These are phyloP conservation scores for Metschnikowia shivogae DNA, from an alignment of 805 yeast genomes.

Conservation along the genomic window DNA sequence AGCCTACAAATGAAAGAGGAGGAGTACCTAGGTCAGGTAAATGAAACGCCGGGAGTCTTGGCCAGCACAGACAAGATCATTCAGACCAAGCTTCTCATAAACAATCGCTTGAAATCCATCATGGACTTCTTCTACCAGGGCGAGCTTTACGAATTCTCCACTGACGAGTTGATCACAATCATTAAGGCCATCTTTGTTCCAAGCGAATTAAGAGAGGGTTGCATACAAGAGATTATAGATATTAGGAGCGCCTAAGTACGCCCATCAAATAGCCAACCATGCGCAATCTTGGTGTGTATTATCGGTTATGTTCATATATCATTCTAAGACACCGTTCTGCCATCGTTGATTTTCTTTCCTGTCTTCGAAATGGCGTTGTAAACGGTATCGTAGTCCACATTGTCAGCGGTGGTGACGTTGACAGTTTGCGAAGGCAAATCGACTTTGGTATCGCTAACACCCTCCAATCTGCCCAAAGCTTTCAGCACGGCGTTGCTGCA, in stretches of 20 bases:
- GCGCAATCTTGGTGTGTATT: not conserved
- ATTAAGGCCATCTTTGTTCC: constrained; percentile 40
- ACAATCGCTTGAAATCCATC: constrained; percentile 42
- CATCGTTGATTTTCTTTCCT: constrained; percentile 76
- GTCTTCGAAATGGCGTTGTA: constrained; percentile 79
- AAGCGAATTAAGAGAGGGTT: constrained; percentile 45
- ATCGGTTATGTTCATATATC: not conserved
- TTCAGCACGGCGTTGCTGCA: constrained; percentile 85
- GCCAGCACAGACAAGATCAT: constrained; percentile 19
- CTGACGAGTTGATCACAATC: constrained; percentile 42
- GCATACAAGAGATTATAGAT: constrained; percentile 44
- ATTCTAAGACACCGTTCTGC: constrained; percentile 36
- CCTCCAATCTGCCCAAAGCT: constrained; percentile 65
- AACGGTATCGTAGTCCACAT: constrained; percentile 71
- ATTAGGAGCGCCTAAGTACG: constrained; percentile 28
- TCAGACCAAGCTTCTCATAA: constrained; percentile 31
- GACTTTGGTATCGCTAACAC: constrained; percentile 68
- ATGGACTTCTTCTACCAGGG: constrained; percentile 50
- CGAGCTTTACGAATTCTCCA: constrained; percentile 44
- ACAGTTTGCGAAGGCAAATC: constrained; percentile 81
- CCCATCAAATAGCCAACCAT: not conserved
- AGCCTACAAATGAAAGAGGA: constrained; percentile 9
- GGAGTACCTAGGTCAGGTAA: constrained; percentile 7
- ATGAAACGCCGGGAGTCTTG: constrained; percentile 8
- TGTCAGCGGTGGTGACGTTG: constrained; percentile 57